Evolutionary conservation across 1,284 basidiomycete genomes (phyloP).

Genomic region (Cerioporus squamosus): DNA sequence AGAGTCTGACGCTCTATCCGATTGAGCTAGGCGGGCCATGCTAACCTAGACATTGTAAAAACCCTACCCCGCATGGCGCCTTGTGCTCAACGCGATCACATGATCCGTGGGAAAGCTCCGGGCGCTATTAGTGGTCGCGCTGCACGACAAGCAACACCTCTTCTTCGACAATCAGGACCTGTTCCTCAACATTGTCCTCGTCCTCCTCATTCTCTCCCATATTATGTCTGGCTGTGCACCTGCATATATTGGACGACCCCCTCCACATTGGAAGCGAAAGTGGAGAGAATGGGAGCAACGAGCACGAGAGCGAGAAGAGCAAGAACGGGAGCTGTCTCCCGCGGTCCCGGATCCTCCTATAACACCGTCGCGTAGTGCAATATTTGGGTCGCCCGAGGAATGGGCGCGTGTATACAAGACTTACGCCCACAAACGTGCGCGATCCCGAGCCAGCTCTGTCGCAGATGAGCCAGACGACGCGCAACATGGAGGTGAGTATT

Average conservation of each 20-base stretch:
- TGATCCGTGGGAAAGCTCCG: background rate
- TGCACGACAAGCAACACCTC: background rate
- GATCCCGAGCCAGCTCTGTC: constrained; percentile 8
- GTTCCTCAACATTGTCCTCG: background rate
- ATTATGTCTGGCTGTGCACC: background rate
- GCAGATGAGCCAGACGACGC: background rate
- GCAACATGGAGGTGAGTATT: background rate
- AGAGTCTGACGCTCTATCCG: constrained; percentile 86
- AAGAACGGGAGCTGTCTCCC: constrained; percentile 13
- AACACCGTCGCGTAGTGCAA: constrained; percentile 2
- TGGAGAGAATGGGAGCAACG: background rate
- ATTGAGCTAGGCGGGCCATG: constrained; percentile 80
- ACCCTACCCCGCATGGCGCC: too few species aligned
- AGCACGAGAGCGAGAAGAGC: constrained; percentile 1
- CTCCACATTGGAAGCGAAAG: background rate
- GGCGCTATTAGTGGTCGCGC: background rate
- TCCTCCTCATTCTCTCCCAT: background rate
- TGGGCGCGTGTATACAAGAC: constrained; percentile 16
- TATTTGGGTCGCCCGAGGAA: constrained; percentile 9
- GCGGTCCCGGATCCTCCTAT: constrained; percentile 11
- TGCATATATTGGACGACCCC: constrained; percentile 10
- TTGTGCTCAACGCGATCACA: background rate
- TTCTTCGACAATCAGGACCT: background rate
- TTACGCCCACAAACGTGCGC: constrained; percentile 17
- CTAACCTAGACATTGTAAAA: background rate